These are phyloP conservation scores for Anastatica hierochuntica DNA, from an alignment of 345 rosid genomes.

Conservation along the genomic window DNA sequence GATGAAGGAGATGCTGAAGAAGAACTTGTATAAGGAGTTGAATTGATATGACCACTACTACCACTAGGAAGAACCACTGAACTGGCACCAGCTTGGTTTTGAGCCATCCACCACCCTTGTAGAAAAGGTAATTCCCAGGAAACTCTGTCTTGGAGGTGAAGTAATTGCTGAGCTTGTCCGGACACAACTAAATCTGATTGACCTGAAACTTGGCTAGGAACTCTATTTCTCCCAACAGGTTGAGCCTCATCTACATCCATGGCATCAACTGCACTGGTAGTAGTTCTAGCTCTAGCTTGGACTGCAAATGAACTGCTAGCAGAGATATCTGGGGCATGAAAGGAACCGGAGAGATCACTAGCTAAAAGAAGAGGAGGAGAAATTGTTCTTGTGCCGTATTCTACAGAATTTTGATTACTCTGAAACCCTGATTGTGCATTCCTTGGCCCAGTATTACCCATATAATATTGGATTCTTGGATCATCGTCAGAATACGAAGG, in stretches of 20 bases:
- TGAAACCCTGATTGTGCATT: conserved; percentile 32
- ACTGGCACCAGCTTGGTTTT: conserved; percentile 51
- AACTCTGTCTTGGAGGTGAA: conserved; percentile 45
- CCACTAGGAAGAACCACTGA: conserved; percentile 34
- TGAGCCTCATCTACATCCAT: conserved; percentile 62
- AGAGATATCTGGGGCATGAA: conserved; percentile 18
- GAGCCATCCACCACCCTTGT: conserved; percentile 75
- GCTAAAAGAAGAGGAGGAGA: conserved; percentile 33
- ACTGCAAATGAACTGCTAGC: conserved; percentile 5
- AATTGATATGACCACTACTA: conserved; percentile 28
- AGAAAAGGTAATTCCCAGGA: conserved; percentile 65
- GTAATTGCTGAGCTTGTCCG: conserved; percentile 43
- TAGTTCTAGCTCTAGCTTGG: conserved; percentile 28
- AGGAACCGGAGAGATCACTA: conserved; percentile 30
- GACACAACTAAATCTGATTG: conserved; percentile 28
- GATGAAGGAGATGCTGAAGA: conserved; percentile 28
- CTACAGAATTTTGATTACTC: conserved; percentile 30
- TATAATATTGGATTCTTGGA: conserved; percentile 33
- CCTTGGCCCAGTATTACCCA: conserved; percentile 32
- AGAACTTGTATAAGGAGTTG: conserved; percentile 27
- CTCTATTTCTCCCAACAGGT: conserved; percentile 30
- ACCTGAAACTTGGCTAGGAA: conserved; percentile 21
- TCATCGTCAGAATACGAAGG: conserved; percentile 45
- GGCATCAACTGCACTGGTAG: conserved; percentile 32
- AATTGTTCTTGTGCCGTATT: conserved; percentile 24